Evolutionary conservation across 768 basidiomycete species (phyloP).

Genomic region (Terana coerulea): DNA sequence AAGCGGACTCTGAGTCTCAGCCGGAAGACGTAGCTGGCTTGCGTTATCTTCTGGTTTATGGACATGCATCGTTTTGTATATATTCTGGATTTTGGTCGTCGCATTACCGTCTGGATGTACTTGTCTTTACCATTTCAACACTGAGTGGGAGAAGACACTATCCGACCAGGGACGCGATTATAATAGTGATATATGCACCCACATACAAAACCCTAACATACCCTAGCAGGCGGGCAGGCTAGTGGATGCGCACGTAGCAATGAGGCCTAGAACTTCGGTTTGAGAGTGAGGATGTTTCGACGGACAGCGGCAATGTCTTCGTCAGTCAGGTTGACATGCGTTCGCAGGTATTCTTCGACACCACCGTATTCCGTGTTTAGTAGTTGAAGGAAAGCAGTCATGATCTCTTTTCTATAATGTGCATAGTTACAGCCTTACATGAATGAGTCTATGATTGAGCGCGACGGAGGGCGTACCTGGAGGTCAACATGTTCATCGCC

Average conservation of each 20-base stretch:
- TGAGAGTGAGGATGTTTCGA: conserved; percentile 40
- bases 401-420: conserved; percentile 58
- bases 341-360: conserved; percentile 57
- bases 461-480: conserved; percentile 47
- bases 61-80: neutral
- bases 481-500: conserved; percentile 80
- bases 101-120: neutral
- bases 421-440: neutral
- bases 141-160: too few species aligned
- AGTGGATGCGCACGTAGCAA: neutral
- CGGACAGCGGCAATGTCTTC: conserved; percentile 60
- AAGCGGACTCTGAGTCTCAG: conserved; percentile 40
- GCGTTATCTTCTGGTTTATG: neutral
- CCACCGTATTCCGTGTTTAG: conserved; percentile 65
- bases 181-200: neutral
- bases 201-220: neutral
- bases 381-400: conserved; percentile 65
- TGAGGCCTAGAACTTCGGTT: neutral
- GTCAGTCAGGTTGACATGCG: conserved; percentile 53
- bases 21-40: conserved; percentile 27
- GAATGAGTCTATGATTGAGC: neutral
- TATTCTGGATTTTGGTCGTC: neutral
- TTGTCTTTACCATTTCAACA: too few species aligned
- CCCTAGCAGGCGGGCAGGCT: neutral
- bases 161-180: too few species aligned